Base-by-base conservation (phyloP, 2,329 filamentous ascomycete genomes). In the Paramyrothecium roridum region DNA sequence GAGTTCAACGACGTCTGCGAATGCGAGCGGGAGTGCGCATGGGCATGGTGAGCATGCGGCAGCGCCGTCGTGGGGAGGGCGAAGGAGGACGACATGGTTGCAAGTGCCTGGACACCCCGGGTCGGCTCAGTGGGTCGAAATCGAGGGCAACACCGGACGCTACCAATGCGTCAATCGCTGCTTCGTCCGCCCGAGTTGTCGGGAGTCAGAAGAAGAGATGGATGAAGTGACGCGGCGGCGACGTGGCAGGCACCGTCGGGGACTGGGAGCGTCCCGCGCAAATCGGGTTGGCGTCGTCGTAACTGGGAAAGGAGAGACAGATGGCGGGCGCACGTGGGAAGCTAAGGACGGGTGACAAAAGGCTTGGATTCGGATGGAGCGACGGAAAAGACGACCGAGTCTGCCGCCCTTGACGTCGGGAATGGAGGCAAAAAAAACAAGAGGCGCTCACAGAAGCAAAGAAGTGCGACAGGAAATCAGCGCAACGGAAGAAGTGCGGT, bases 61-160 rank as follows among this genome's bases (percentile, higher is more conserved):
- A 81, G 67, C 43, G 78, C 73, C 37, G 80, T 74, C 37, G 79
- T 75, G n/a, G 81, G 81, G 54, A 84, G 68, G 52, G 76, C 73
- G 65, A 82, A 84, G 21, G 81, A 78, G 40, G 80, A 78, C 57
- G 78, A 75, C 78, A 81, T 81, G 55, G 56, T 70, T 49, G 53
- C 23, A 34, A 50, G 48, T 37, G 48, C 22, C 11, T 52, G 26
- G 22, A 30, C 10, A 30, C 26, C 6, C 26, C 26, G 26, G 26
- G 26, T 30, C 26, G 26, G 26, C 26, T 30, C 26, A 30, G 6
- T 30, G 26, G 26, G 26, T 6, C 26, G 26, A 30, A 10, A 30
- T 30, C 6, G 26, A 30, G 26, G 26, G 26, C 6, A 61, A 56
- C 55, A 50, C 46, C 56, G 55, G 55, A 52, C 46, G 57, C 57